Evolutionary conservation across 768 basidiomycete genomes (phyloP), one percentile per base, ranked within the genome.

Genomic region (Dacryopinax primogenitus): DNA sequence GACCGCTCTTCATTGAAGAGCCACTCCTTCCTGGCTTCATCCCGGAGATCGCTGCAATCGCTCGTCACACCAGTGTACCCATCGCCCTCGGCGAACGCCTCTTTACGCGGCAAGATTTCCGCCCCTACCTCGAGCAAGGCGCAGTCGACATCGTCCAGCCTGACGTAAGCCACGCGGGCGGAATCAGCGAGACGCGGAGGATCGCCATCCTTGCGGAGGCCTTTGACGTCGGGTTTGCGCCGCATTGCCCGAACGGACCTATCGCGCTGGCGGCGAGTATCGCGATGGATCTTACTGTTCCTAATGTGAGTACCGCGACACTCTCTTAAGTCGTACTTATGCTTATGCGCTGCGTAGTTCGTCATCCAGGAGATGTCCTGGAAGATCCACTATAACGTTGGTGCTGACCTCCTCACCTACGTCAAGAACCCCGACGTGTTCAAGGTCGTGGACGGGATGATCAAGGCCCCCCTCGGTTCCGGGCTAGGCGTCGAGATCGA

Each of bases 161-260:
- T 16, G 86, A 87, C 70, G 82, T 85, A 64, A 65, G 78, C 74
- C 83, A 84, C 67, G 83, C 83, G 36, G 83, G 84, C 28, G 82
- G 84, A 2, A 86, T 86, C 70, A 77, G 76, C 39, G 84, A 86
- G 71, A 73, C 83, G 3, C 78, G 81, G 44, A 78, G 82, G 44
- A 83, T 86, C 23, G 83, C 84, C 3, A 75, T 78, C 26, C 74
- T 86, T 68, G 80, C 81, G 0, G 84, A 86, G 72, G 83, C 81
- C 2, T 88, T 87, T 71, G 88, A 88, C 67, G 83, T 88, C 63
- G 86, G 82, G 12, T 71, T 78, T 63, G 87, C 86, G 0, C 86
- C 87, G 3, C 86, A 88, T 70, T 87, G 86, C 73, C 86, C 87
- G 1, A 70, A 86, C 1, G 86, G 86, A 0, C 87, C 86, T 0